phyloP scores from a whole-genome alignment of 306 rosid genomes.

The Malus domestica region ASM211411v1 NC_041803.1:51168501-51169000 shows the following conservation, averaged over 20 bases:
- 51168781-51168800: not conserved
- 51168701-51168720: not conserved
- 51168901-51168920: not conserved
- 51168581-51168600: conserved; percentile 86
- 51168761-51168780: not conserved
- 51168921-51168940: not conserved
- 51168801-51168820: not conserved
- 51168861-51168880: not conserved
- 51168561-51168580: conserved; percentile 85
- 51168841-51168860: not conserved
- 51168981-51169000: not conserved
- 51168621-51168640: conserved; percentile 80
- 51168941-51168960: not conserved
- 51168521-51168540: conserved; percentile 71
- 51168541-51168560: conserved; percentile 68
- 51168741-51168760: not conserved
- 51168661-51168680: conserved; percentile 22
- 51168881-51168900: too few species aligned
- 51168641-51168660: conserved; percentile 68
- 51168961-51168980: not conserved
- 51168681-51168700: not conserved
- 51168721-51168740: not conserved
- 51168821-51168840: not conserved
- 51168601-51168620: conserved; percentile 53
- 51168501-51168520: conserved; percentile 78